These are phyloP conservation scores for Rhizopogon roseolus DNA, from an alignment of 768 basidiomycete species.

Conservation along the genomic window DNA sequence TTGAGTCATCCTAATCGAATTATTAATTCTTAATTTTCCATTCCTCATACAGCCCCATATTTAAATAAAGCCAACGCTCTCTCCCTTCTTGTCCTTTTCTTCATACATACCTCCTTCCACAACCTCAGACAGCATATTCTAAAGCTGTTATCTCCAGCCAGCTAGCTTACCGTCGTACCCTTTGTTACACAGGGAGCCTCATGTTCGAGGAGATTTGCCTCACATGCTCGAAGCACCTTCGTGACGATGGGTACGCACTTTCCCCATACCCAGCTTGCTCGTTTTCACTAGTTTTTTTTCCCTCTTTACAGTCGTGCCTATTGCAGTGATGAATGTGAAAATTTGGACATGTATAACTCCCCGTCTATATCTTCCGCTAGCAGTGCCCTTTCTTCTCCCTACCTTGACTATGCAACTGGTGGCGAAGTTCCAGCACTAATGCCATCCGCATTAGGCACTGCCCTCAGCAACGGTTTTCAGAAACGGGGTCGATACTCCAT, in stretches of 20 bases:
- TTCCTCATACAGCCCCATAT: constrained; percentile 33
- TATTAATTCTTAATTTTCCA: constrained; percentile 30
- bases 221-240: constrained; percentile 61
- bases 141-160: not conserved
- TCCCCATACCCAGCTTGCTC: constrained; percentile 5
- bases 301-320: constrained; percentile 48
- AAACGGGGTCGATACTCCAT: constrained; percentile 47
- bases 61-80: constrained; percentile 28
- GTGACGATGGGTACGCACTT: constrained; percentile 53
- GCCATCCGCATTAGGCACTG: constrained; percentile 50
- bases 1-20: constrained; percentile 28
- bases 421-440: constrained; percentile 67
- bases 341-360: constrained; percentile 51
- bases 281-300: constrained; percentile 9
- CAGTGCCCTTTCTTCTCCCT: constrained; percentile 66
- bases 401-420: constrained; percentile 46
- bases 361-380: constrained; percentile 62
- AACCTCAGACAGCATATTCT: not conserved
- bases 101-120: constrained; percentile 13
- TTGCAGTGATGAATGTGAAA: constrained; percentile 67
- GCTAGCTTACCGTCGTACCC: not conserved
- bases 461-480: constrained; percentile 37
- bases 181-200: constrained; percentile 12
- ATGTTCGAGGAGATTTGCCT: constrained; percentile 85
- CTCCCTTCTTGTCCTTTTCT: constrained; percentile 16